Evolutionary conservation across 192 early-diverging fungal species (phyloP).

Genomic region (Coemansia sp.): DNA sequence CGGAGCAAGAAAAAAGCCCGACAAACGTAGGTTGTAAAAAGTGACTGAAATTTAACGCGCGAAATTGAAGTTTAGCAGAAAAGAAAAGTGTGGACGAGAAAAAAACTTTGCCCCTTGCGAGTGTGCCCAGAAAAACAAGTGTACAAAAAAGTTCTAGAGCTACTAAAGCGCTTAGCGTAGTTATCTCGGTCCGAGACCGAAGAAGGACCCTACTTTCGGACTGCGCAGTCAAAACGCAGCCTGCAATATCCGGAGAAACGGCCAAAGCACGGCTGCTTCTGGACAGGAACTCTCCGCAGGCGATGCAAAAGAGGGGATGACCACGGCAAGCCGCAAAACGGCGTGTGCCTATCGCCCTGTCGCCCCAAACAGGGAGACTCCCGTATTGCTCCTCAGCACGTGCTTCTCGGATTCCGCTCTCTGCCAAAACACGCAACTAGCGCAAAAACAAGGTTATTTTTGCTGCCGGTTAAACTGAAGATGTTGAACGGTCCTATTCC

Average conservation of each 20-base stretch:
- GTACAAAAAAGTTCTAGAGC: not conserved
- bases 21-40: slow-evolving; percentile 8
- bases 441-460: not conserved
- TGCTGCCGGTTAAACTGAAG: too few species aligned
- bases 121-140: slow-evolving; percentile 12
- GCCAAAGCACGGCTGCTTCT: slow-evolving; percentile 11
- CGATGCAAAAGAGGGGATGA: slow-evolving; percentile 3
- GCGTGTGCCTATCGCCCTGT: not conserved
- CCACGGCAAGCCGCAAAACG: slow-evolving; percentile 10
- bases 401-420: too few species aligned
- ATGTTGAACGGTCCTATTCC: too few species aligned
- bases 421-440: too few species aligned
- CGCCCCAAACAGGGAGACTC: too few species aligned
- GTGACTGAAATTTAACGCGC: slow-evolving; percentile 9
- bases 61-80: slow-evolving; percentile 4
- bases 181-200: slow-evolving; percentile 10
- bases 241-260: slow-evolving; percentile 7
- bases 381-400: too few species aligned
- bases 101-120: slow-evolving; percentile 2
- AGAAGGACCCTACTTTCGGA: slow-evolving; percentile 6
- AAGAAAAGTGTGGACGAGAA: slow-evolving; percentile 8
- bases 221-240: slow-evolving; percentile 17
- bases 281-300: slow-evolving; percentile 7
- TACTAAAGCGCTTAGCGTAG: not conserved
- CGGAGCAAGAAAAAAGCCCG: not conserved